Base-by-base conservation (phyloP, 306 rosid genomes). In the Malus orientalis region DNA sequence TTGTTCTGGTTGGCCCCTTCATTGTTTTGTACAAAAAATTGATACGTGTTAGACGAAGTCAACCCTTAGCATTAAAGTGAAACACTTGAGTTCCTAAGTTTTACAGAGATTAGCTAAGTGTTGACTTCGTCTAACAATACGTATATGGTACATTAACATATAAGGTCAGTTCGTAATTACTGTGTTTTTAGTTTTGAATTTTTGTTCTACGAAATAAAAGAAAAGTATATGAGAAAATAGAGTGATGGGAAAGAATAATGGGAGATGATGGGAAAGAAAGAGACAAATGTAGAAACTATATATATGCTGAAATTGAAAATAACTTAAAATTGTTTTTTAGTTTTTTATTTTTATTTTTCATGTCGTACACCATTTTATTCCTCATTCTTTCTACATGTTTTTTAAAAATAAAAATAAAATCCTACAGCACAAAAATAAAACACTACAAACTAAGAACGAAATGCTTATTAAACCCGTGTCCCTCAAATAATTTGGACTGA, bases 1-100 rank as follows among this genome's bases (percentile, higher is more conserved):
- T 66, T 15, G 45, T 33, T 73, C 45, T 4, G 12, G 76, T 40
- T 74, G 69, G 59, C 77, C 77, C 77, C 29, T 60, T 60, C 27
- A 57, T 74, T 42, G 12, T 40, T 40, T 40, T 11, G 19, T 60
- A 27, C 53, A 38, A 6, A 60, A 40, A 74, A 23, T 11, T 55
- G 20, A 57, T 33, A 13, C 20, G 25, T 25, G 25, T 25, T 25
- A 25, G 25, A 25, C 25, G 25, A 25, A 25, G 25, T 25, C 25
- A 25, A 25, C 25, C 0, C 25, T 25, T 25, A 25, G 25, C 25
- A 25, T 25, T 25, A 25, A 25, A 25, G 25, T 25, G 25, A 25
- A 25, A 25, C 25, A 25, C 25, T 1, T 25, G 25, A 25, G 25
- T 25, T 25, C 25, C 25, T 25, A 25, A 25, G 25, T 25, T 25